These are phyloP conservation scores for Eustoma russellianum DNA, from an alignment of 257 asterid species.

Conservation along the genomic window DNA sequence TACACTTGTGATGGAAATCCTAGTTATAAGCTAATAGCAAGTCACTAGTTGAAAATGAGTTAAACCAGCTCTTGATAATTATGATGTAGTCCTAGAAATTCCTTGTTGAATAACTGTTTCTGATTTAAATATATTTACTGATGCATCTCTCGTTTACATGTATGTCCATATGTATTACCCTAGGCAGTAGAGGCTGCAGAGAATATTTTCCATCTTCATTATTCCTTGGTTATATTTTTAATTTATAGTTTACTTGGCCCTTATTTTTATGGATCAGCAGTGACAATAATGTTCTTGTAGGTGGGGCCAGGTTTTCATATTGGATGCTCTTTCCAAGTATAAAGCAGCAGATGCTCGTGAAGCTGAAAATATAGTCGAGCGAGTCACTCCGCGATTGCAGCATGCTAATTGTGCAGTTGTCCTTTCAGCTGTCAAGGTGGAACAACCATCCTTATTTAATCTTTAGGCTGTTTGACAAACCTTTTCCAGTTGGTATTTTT, in stretches of 20 bases:
- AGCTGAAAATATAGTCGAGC: constrained; percentile 95
- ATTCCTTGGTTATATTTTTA: background rate
- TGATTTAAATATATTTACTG: background rate
- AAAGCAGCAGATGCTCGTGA: constrained; percentile 96
- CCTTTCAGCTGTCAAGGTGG: constrained; percentile 91
- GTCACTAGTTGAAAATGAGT: no score
- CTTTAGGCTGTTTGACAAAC: background rate
- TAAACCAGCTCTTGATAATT: no score
- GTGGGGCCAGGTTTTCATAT: constrained; percentile 99
- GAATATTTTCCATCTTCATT: background rate
- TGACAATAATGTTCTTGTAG: constrained; percentile 26
- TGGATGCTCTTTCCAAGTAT: constrained; percentile 98
- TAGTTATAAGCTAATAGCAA: no score
- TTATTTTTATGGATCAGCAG: constrained; percentile 1
- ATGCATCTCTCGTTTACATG: background rate
- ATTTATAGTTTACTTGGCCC: background rate
- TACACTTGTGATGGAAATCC: no score
- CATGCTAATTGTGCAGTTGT: constrained; percentile 99
- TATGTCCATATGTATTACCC: background rate
- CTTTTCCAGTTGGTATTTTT: no score
- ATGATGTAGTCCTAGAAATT: background rate
- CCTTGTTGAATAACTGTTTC: background rate
- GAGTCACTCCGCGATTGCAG: constrained; percentile 96
- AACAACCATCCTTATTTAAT: background rate
- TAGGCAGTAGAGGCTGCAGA: background rate